Base-by-base conservation (phyloP, 1,139 yeast species). In the Suhomyces terraborum region DNA sequence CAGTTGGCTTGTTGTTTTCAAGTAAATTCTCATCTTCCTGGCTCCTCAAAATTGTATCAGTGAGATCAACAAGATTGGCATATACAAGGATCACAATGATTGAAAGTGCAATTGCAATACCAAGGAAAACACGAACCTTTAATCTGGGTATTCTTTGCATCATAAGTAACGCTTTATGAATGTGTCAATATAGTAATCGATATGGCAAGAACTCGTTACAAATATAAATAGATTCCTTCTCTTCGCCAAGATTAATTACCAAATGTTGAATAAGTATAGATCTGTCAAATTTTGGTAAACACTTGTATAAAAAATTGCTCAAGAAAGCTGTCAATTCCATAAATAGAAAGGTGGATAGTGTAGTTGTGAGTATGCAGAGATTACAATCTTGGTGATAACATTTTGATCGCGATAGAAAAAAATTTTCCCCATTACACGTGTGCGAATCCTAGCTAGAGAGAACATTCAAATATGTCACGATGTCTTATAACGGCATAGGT, bases 401-500 rank as follows among this genome's bases (percentile, higher is more conserved):
- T 27, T 13, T 10, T 16, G 14, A 13, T 27, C 30, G 27, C 27
- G 27, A 12, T 12, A 16, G 8, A 24, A 16, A 12, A 24, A 10
- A 12, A 9, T 4, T 24, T 24, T 3, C 6, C 16, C 2, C 6
- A 8, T 10, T 2, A 16, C 27, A 24, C 27, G 27, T 24, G 27
- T 24, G 16, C 8, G 16, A 8, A 8, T 24, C 13, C 13, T 5
- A 3, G 12, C 16, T 23, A 8, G 12, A n/a, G n/a, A n/a, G n/a
- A 24, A 24, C n/a, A n/a, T 4, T 12, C 13, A 14, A 8, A 13
- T 6, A 8, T 24, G 8, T 3, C 17, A 19, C 14, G n/a, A 30
- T 82, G 88, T 78, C 86, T 16, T 80, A 80, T 56, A 82, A 81
- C 58, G 84, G 87, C 14, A 73, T 84, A 37, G 89, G 89, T 0